Evolutionary conservation across 805 yeast species (phyloP).

Genomic region (Zygosaccharomyces kombuchaensis): DNA sequence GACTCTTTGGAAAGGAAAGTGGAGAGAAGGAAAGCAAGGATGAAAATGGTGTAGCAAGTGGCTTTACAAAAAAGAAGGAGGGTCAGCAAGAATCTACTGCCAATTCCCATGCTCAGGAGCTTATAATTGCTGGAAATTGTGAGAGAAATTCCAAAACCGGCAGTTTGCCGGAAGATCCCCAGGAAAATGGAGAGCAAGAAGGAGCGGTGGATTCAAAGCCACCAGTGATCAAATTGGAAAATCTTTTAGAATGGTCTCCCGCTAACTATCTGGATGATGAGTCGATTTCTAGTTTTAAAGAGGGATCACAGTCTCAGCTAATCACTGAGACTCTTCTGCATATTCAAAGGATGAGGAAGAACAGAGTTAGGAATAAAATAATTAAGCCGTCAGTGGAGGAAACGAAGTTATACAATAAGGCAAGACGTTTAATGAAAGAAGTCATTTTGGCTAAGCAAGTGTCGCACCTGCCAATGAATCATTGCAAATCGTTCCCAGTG

Average conservation of each 20-base stretch:
- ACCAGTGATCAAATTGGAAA: constrained; percentile 34
- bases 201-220: neutral
- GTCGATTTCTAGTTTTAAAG: constrained; percentile 45
- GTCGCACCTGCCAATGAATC: constrained; percentile 29
- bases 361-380: constrained; percentile 36
- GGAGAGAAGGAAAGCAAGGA: constrained; percentile 6
- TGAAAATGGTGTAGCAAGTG: constrained; percentile 1
- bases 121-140: neutral
- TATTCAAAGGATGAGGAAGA: constrained; percentile 47
- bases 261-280: constrained; percentile 46
- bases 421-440: constrained; percentile 44
- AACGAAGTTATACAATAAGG: constrained; percentile 39
- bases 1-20: constrained; percentile 21
- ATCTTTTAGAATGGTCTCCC: constrained; percentile 49
- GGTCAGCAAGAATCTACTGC: neutral
- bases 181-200: neutral
- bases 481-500: constrained; percentile 53
- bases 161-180: neutral
- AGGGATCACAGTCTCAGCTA: constrained; percentile 40
- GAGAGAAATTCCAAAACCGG: neutral
- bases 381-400: constrained; percentile 44
- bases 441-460: constrained; percentile 38
- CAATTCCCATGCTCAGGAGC: neutral
- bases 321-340: constrained; percentile 45
- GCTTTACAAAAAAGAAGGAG: constrained; percentile 15